phyloP scores from a whole-genome alignment of 1,139 yeast genomes.

The Suhomyces terraborum region DNA sequence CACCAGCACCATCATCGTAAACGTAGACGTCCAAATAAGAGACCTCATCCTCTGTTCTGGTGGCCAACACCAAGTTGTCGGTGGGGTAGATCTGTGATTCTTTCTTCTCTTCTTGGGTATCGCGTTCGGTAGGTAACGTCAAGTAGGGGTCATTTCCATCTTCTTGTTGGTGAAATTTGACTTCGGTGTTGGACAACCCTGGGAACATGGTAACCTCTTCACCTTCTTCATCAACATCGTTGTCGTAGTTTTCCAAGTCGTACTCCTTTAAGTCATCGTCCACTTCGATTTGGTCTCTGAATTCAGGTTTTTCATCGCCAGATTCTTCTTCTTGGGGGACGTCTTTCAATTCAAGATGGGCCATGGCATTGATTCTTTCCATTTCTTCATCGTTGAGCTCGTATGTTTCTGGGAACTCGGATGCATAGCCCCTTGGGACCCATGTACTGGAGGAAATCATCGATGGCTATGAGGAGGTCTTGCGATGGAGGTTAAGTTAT shows the following conservation, averaged over 20 bases:
- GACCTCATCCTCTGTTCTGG: constrained; percentile 95
- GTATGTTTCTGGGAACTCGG: constrained; percentile 88
- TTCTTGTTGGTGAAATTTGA: constrained; percentile 51
- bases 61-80: constrained; percentile 85
- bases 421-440: constrained; percentile 96
- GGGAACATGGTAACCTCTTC: constrained; percentile 66
- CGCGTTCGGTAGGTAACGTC: constrained; percentile 68
- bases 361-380: constrained; percentile 85
- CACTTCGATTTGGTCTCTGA: constrained; percentile 56
- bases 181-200: constrained; percentile 57
- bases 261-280: constrained; percentile 89
- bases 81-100: constrained; percentile 88
- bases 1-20: constrained; percentile 92
- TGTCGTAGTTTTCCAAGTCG: constrained; percentile 82
- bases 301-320: constrained; percentile 21
- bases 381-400: constrained; percentile 90
- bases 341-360: constrained; percentile 76
- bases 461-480: constrained; percentile 1
- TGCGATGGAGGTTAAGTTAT: constrained; percentile 8
- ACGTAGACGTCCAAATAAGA: constrained; percentile 91
- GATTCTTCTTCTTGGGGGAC: constrained; percentile 58
- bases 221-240: constrained; percentile 56
- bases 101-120: constrained; percentile 67
- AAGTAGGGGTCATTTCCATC: constrained; percentile 76
- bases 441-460: constrained; percentile 93